Base-by-base conservation (phyloP, 2,329 filamentous ascomycete species). In the Fusarium fracticaudum region DNA sequence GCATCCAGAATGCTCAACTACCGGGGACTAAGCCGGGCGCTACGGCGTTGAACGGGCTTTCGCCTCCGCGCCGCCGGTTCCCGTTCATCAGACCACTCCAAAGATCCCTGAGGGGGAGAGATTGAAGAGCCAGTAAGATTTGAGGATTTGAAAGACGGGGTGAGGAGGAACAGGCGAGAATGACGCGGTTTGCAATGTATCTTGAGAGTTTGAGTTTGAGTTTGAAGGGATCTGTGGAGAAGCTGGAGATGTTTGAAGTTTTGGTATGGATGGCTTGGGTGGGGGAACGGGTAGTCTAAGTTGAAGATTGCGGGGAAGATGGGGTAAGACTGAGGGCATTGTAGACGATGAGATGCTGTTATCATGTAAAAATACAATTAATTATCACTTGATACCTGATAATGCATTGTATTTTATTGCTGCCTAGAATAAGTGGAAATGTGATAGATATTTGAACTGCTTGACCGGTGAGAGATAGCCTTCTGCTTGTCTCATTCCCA, bases 281-380 rank as follows among this genome's bases (percentile, higher is more conserved):
- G 76, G 76, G 76, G 76, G 60, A 67, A 68, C 59, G 72, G 73
- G 73, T 73, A 67, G 67, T 66, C 58, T 55, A 55, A 43, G 48
- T 29, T 48, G 29, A 40, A 35, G 69, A 65, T 41, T 78, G 76
- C 64, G 76, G 76, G 76, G 76, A 72, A 67, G 60, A 74, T 72
- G 69, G 71, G 75, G 69, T 69, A 73, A 71, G 43, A 24, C 17
- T 45, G 40, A 37, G 31, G 41, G 14, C 47, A 29, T 40, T 40
- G 37, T 18, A n/a, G 35, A 26, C 41, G 47, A 53, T 47, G n/a
- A 26, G 31, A 65, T 31, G 44, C 20, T 54, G 33, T 67, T 54
- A 58, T 64, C n/a, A 64, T 35, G 13, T 45, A 6, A 24, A 20
- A 41, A 40, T 26, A 33, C 10, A 41, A 43, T 17, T 18, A 2